Percentiles rank a stretch among this genome's conserved stretches.
Evolutionary conservation across 805 yeast species (phyloP).

Genomic region (Tetrapisispora nanseiensis): DNA sequence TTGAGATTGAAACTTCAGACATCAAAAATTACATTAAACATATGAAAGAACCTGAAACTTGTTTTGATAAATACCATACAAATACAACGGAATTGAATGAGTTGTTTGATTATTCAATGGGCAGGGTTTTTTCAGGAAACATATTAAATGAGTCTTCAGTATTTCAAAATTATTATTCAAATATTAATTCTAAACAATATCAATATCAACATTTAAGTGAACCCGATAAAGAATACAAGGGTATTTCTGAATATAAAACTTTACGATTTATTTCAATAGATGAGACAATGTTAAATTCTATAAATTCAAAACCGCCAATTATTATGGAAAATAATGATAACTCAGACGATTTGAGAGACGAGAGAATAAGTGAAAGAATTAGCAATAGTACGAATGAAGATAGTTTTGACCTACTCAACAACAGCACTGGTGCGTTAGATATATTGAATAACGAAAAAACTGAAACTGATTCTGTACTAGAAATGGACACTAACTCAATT

Average conservation of each 20-base stretch:
- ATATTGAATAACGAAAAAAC: not conserved
- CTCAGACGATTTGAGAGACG: not conserved
- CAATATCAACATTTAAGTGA: constrained; percentile 7
- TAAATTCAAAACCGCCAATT: not conserved
- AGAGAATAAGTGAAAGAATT: not conserved
- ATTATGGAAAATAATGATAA: not conserved
- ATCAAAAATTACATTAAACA: not conserved
- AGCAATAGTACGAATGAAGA: not conserved
- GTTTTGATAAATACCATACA: constrained; percentile 12
- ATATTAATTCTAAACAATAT: constrained; percentile 3
- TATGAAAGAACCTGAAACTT: constrained; percentile 4
- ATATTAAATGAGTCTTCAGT: not conserved
- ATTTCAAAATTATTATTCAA: not conserved
- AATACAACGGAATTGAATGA: constrained; percentile 11
- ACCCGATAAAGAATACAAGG: not conserved
- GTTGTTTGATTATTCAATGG: constrained; percentile 15
- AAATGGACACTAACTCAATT: constrained; percentile 1
- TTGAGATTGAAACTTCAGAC: not conserved
- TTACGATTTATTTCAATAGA: constrained; percentile 2
- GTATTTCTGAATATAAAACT: not conserved
- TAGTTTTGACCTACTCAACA: too few species aligned
- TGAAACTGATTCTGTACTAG: not conserved
- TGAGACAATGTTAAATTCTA: constrained; percentile 1
- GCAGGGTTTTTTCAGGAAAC: constrained; percentile 1
- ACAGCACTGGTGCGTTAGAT: too few species aligned